Base-by-base conservation (phyloP, 306 rosid species). In the Morella rubra region DNA sequence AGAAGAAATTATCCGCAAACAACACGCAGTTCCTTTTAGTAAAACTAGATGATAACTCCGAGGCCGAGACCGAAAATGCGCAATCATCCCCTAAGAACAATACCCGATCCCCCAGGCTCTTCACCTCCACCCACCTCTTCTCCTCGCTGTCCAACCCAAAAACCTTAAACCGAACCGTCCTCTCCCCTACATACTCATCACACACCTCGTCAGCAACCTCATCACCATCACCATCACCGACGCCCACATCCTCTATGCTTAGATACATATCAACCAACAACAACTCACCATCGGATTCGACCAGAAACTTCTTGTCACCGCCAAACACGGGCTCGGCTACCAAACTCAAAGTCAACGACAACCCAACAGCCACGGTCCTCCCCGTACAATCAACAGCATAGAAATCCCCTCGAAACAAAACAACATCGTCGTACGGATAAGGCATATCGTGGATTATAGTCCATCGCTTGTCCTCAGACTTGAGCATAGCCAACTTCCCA, bases 241-340 rank as follows among this genome's bases (percentile, higher is more conserved):
- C n/a, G 50, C 46, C 73, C 14, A 20, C 24, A 18, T 68, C 69
- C 6, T 58, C 83, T n/a, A 64, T 19, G n/a, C 78, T 74, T 68
- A 90, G 75, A 72, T 80, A 73, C 85, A 84, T 80, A 81, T 90
- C 97, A 19, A 95, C 97, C 86, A 92, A 27, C 88, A 88, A 79
- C 44, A 95, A 24, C 44, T 78, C 88, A 8, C 93, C 93, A 40
- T 76, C 53, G 1, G 85, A 90, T 70, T 88, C 97, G 22, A 92
- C 90, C 82, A 95, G 62, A 32, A 80, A 88, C 81, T 92, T 95
- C 91, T 86, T 95, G 69, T 95, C 97, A 11, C 97, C 98, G 4
- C 98, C 97, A 66, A 86, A 95, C 79, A 90, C 97, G 3, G 96
- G 74, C 5, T 77, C 89, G 0, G 91, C 96, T n/a, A 78, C 85